Base-by-base conservation (phyloP, 306 rosid species). In the Cicer arietinum region DNA sequence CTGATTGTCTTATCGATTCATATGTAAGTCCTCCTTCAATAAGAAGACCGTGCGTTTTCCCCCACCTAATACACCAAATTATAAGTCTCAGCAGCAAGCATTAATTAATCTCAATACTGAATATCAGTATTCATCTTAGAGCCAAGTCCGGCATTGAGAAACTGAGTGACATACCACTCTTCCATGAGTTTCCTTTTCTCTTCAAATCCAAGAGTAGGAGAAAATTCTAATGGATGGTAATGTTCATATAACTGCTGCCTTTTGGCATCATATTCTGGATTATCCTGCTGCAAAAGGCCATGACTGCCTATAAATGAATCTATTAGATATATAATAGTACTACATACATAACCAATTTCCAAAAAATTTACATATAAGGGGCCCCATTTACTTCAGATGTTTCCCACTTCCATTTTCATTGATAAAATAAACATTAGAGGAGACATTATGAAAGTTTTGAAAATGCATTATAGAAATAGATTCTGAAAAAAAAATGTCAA, bases 131-230 rank as follows among this genome's bases (percentile, higher is more conserved):
- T 72, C 52, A 58, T 22, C 47, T 58, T 45, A 59, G 67, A 46
- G 48, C 71, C 44, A 63, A 56, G 30, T 17, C 74, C 53, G 54
- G 47, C 71, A 70, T 60, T 52, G 30, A 37, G 54, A 39, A 85
- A 79, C 22, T n/a, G 62, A 69, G 48, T 69, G 41, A 84, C 83
- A 57, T 79, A 91, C 97, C 98, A 94, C 80, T 91, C 96, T 86
- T 91, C 94, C 98, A 94, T 94, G 80, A 90, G 96, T 86, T 87
- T 89, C 3, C 93, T 86, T 77, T 94, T 94, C 85, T 91, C 94
- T 75, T 91, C 88, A 22, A 85, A 62, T 63, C 88, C 91, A 72
- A 94, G 83, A 30, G 88, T 83, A 10, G 89, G 90, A 0, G 95
- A 90, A 79, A 91, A 94, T 75, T 94, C 98, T 70, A 94, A 76